phyloP scores from a whole-genome alignment of 441 rosid species.

The Flueggea neowawraea region DNA sequence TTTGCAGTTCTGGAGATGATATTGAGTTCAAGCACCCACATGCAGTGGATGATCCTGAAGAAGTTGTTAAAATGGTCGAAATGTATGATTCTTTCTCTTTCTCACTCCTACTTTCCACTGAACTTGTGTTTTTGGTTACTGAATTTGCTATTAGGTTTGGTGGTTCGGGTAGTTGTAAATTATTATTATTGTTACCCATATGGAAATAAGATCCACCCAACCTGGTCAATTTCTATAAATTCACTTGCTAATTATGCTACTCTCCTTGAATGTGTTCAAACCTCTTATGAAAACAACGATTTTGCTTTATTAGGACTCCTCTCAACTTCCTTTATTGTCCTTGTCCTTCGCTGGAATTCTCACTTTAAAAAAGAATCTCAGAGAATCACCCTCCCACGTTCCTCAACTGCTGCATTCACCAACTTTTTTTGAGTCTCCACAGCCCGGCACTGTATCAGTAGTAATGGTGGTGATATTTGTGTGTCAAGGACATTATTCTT shows the following conservation, averaged over 20 bases:
- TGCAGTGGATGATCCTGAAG: slow-evolving; percentile 82
- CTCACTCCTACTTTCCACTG: not conserved
- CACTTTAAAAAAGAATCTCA: not conserved
- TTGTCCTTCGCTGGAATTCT: not conserved
- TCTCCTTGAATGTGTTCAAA: too few species aligned
- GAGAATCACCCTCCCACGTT: slow-evolving; percentile 6
- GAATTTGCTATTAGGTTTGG: too few species aligned
- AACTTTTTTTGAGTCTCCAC: slow-evolving; percentile 13
- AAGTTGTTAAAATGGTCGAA: slow-evolving; percentile 53
- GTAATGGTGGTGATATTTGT: slow-evolving; percentile 22
- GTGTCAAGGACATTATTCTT: slow-evolving; percentile 9
- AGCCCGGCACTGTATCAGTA: slow-evolving; percentile 15
- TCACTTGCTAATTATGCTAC: too few species aligned
- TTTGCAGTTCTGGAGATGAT: slow-evolving; percentile 30
- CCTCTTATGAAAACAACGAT: too few species aligned
- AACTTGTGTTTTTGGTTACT: not conserved
- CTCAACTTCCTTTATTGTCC: slow-evolving; percentile 4
- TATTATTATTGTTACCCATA: too few species aligned
- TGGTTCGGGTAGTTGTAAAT: too few species aligned
- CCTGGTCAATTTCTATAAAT: too few species aligned
- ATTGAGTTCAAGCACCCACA: slow-evolving; percentile 45
- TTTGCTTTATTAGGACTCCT: not conserved
- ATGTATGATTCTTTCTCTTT: slow-evolving; percentile 43
- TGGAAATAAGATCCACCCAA: too few species aligned
- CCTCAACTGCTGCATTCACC: not conserved